These are phyloP conservation scores for Hypoxylon sp. DNA, from an alignment of 2,329 filamentous ascomycete species.

Conservation along the genomic window DNA sequence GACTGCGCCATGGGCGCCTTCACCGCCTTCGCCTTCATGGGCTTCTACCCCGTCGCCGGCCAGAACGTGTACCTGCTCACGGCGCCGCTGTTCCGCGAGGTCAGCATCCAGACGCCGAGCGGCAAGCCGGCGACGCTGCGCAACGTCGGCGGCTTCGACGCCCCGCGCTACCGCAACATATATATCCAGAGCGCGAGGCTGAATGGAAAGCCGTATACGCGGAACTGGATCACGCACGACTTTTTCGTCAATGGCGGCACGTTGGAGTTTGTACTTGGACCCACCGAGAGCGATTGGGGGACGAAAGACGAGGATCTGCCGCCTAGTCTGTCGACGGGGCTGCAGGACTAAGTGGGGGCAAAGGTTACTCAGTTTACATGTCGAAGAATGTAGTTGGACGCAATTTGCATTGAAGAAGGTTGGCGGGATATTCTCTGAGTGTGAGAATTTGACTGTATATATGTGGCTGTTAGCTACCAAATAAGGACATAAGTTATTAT, in stretches of 20 bases:
- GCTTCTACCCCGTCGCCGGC: slow-evolving; percentile 69
- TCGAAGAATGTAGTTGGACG: not conserved
- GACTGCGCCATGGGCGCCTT: slow-evolving; percentile 71
- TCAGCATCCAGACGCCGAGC: slow-evolving; percentile 56
- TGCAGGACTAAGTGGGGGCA: slow-evolving; percentile 25
- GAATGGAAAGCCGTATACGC: slow-evolving; percentile 69
- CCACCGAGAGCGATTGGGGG: slow-evolving; percentile 71
- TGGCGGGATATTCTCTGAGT: not conserved
- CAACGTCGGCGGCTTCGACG: slow-evolving; percentile 55
- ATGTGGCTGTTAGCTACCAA: not conserved
- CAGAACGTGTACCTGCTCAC: slow-evolving; percentile 69
- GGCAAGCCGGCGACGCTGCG: slow-evolving; percentile 68
- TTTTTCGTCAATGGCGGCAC: slow-evolving; percentile 73
- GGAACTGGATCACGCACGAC: slow-evolving; percentile 75
- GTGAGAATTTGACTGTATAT: slow-evolving; percentile 1
- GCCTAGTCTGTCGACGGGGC: slow-evolving; percentile 62
- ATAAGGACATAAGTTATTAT: not conserved
- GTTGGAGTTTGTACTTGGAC: slow-evolving; percentile 71
- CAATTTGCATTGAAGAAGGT: not conserved
- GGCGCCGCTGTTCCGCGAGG: slow-evolving; percentile 65
- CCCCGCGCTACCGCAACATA: slow-evolving; percentile 58
- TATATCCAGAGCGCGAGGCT: slow-evolving; percentile 74
- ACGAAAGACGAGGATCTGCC: slow-evolving; percentile 70
- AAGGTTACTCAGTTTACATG: not conserved
- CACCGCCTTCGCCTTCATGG: slow-evolving; percentile 66